Percentiles rank a stretch among this genome's conserved stretches.
Evolutionary conservation across 2,329 filamentous ascomycete species (phyloP).

Genomic region (Aschersonia sp.): DNA sequence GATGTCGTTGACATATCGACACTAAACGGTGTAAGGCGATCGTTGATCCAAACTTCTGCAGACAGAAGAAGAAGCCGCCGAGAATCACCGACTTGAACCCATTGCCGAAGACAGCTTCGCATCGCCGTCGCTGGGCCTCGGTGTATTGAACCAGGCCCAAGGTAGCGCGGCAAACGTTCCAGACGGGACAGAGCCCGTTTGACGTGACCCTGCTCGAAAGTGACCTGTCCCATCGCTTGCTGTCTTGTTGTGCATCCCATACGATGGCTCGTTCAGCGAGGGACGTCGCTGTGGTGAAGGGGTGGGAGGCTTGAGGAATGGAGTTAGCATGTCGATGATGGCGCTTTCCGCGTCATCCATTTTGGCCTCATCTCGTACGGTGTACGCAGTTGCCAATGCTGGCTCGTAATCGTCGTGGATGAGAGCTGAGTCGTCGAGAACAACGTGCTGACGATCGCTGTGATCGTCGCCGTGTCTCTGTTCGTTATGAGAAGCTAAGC

Average conservation of each 20-base stretch:
- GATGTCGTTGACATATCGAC: no score
- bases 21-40: no score
- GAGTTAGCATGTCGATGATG: conserved; percentile 32
- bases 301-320: conserved; percentile 31
- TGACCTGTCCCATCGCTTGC: conserved; percentile 35
- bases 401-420: no score
- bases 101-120: no score
- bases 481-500: no score
- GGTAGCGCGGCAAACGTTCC: conserved; percentile 26
- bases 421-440: no score
- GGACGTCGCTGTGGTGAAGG: conserved; percentile 19
- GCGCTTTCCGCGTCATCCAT: conserved; percentile 17
- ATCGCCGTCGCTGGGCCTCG: no score
- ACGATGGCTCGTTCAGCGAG: conserved; percentile 28
- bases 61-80: no score
- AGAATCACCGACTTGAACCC: no score
- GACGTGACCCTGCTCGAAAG: conserved; percentile 17
- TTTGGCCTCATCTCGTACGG: background rate
- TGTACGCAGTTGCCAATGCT: background rate
- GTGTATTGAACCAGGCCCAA: conserved; percentile 33
- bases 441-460: no score
- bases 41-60: no score
- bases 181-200: conserved; percentile 12
- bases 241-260: conserved; percentile 38
- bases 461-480: no score